phyloP scores from a whole-genome alignment of 257 asterid genomes.

The Primulina eburnea region DNA sequence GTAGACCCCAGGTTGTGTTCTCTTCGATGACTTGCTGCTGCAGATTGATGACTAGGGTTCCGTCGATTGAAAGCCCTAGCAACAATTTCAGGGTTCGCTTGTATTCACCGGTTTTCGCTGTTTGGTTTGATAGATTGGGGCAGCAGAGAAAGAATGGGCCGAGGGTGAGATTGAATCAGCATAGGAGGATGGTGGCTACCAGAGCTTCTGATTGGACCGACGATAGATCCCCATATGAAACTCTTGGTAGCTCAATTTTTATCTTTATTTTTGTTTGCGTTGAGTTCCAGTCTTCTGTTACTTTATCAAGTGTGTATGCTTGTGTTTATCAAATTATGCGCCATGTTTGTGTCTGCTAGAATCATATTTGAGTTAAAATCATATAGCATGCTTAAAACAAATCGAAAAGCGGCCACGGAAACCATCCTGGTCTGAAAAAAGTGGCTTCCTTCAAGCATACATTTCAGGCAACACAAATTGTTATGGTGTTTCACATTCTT shows the following conservation, averaged over 20 bases:
- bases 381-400: neutral
- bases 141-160: conserved; percentile 28
- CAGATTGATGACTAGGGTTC: conserved; percentile 55
- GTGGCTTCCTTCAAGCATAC: too few relatives aligned
- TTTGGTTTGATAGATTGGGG: conserved; percentile 41
- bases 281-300: neutral
- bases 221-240: conserved; percentile 80
- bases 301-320: neutral
- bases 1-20: conserved; percentile 64
- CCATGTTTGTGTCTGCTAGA: neutral
- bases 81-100: conserved; percentile 17
- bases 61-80: conserved; percentile 36
- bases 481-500: neutral
- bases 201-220: conserved; percentile 80
- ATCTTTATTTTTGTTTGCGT: neutral
- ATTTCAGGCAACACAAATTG: neutral
- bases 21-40: conserved; percentile 59
- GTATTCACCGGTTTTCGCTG: conserved; percentile 35
- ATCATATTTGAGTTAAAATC: neutral
- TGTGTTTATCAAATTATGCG: neutral
- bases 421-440: neutral
- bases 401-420: too few relatives aligned
- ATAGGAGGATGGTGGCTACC: conserved; percentile 70
- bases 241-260: conserved; percentile 47
- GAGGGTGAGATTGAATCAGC: conserved; percentile 58